These are phyloP conservation scores for Citrus cavaleriei DNA, from an alignment of 345 rosid genomes.

Conservation along the genomic window DNA sequence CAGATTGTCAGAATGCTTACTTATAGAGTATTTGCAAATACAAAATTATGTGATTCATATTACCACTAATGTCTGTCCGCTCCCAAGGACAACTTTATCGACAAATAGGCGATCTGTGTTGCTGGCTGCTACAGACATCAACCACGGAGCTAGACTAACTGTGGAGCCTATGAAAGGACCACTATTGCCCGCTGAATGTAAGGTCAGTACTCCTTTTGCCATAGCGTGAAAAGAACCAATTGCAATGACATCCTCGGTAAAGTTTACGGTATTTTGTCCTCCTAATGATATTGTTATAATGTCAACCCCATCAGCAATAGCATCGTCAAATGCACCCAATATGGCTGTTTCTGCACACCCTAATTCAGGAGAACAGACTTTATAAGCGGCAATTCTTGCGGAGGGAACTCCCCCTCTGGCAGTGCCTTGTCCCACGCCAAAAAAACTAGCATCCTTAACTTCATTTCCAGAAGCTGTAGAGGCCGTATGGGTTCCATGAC, in stretches of 20 bases:
- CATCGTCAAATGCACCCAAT: constrained; percentile 54
- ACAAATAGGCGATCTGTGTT: constrained; percentile 34
- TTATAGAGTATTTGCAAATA: background rate
- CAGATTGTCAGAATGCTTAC: background rate
- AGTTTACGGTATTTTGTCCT: background rate
- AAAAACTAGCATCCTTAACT: constrained; percentile 33
- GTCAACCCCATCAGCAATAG: constrained; percentile 63
- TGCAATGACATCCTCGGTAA: constrained; percentile 12
- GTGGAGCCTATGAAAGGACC: background rate
- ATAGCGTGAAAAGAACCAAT: constrained; percentile 53
- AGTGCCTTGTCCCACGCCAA: constrained; percentile 42
- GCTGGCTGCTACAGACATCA: constrained; percentile 45
- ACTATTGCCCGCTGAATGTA: constrained; percentile 34
- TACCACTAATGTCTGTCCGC: constrained; percentile 31
- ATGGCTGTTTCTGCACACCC: background rate
- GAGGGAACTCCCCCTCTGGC: constrained; percentile 63
- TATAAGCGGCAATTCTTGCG: constrained; percentile 50
- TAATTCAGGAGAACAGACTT: constrained; percentile 5
- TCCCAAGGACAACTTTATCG: constrained; percentile 33
- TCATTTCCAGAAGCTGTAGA: constrained; percentile 62
- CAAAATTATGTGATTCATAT: constrained; percentile 1
- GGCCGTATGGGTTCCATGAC: constrained; percentile 65
- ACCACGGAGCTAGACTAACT: constrained; percentile 36
- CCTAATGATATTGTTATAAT: constrained; percentile 32
- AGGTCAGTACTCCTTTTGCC: constrained; percentile 43